These are phyloP conservation scores for Globisporangium solare DNA, from an alignment of 352 stramenopile species.

Conservation along the genomic window DNA sequence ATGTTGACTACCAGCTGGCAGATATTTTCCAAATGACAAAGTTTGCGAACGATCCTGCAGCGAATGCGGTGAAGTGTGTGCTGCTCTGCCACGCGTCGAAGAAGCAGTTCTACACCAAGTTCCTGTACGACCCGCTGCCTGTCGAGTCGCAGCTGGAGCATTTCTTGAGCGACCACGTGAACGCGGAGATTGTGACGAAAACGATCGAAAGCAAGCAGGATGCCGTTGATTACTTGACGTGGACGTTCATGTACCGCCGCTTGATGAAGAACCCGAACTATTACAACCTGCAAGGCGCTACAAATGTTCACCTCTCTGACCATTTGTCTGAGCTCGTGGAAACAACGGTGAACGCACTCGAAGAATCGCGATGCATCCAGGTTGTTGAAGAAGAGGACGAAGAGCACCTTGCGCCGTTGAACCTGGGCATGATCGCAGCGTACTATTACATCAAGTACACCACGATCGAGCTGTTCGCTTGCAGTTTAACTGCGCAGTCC, in stretches of 20 bases:
- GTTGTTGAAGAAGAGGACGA: conserved; percentile 92
- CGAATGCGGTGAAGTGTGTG: conserved; percentile 90
- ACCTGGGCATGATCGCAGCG: conserved; percentile 99
- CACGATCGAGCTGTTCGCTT: conserved; percentile 99
- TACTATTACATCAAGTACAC: conserved; percentile 99
- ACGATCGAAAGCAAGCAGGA: conserved; percentile 99
- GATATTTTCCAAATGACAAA: conserved; percentile 99
- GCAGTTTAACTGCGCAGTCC: conserved; percentile 94
- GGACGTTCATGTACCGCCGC: conserved; percentile 99
- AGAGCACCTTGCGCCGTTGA: conserved; percentile 92
- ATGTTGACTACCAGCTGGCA: conserved; percentile 96
- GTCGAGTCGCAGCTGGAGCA: conserved; percentile 99
- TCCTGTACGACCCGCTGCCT: conserved; percentile 99
- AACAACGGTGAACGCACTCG: conserved; percentile 94
- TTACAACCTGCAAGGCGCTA: conserved; percentile 96
- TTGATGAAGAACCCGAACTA: conserved; percentile 99
- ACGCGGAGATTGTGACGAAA: conserved; percentile 98
- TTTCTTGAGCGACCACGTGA: conserved; percentile 98
- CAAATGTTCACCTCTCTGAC: conserved; percentile 93
- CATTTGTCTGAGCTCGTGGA: conserved; percentile 99
- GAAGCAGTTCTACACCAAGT: conserved; percentile 98
- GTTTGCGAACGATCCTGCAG: conserved; percentile 49
- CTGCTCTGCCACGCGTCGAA: conserved; percentile 97
- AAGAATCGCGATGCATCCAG: conserved; percentile 95
- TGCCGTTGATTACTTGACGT: conserved; percentile 99